Base-by-base conservation (phyloP, 306 rosid species). In the Gastrolobium bilobum region DNA sequence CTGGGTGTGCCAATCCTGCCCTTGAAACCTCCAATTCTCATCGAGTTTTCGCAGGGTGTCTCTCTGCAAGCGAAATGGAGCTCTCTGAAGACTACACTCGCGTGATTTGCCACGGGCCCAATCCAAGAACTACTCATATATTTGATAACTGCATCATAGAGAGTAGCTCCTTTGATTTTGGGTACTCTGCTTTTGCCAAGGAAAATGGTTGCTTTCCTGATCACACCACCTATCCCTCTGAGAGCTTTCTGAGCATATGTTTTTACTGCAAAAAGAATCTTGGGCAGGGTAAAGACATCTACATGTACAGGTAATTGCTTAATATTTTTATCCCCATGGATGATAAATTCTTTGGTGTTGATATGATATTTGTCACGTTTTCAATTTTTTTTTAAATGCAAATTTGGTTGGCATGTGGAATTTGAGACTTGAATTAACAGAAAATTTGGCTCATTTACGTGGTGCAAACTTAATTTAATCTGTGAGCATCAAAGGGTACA, bases 81-180 rank as follows among this genome's bases (percentile, higher is more conserved):
- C 91, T 84, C 2, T 95, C 97, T 0, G 99, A 95, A 82, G 98
- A 95, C 29, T 95, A 95, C 35, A 91, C 99, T 0, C 92, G 99
- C 4, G 97, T 95, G 69, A 92, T 90, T 38, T 79, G 85, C 0
- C 96, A 86, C 50, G 94, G 98, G 0, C 95, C 98, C 0, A 94
- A 91, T 50, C 97, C 99, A 6, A 85, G 68, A 87, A 89, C 97
- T 48, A 91, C 86, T 9, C 99, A 91, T 48, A 95, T 95, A 63
- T 92, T 87, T 30, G 93, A 88, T 57, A 86, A 92, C 47, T 88
- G 92, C 84, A 69, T 95, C 34, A 86, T 95, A 56, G 88, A 89
- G 75, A 90, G 89, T 79, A 79, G 82, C 54, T 80, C 79, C 54
- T 93, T 88, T 54, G 86, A 58, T 10, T 57, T 70, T 77, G 94